Conservation (phyloP, 2,329 filamentous ascomycete species). For the Alternaria sp. region DNA sequence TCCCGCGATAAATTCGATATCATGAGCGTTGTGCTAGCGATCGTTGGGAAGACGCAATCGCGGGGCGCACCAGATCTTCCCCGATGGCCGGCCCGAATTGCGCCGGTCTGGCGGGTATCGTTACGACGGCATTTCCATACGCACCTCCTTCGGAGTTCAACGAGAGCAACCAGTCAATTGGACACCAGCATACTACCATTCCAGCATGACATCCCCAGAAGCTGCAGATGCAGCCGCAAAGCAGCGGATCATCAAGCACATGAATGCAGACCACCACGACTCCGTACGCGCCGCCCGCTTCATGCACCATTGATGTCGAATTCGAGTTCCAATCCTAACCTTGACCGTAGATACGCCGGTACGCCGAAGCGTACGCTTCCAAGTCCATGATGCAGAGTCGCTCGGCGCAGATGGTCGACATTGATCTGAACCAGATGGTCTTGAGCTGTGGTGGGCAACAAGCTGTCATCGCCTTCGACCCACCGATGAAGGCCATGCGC, state of each 20-base stretch:
- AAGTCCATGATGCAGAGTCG: constrained; percentile 63
- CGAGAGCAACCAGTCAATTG: neutral
- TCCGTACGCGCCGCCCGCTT: constrained; percentile 55
- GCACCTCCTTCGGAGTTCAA: neutral
- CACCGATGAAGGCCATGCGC: constrained; percentile 70
- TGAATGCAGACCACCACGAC: constrained; percentile 82
- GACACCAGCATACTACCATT: neutral
- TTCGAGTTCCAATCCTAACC: constrained; percentile 7
- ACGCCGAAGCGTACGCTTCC: constrained; percentile 74
- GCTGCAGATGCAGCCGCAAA: constrained; percentile 59
- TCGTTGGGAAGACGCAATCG: constrained; percentile 15
- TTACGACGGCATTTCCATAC: constrained; percentile 3
- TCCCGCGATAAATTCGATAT: neutral
- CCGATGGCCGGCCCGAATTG: constrained; percentile 13
- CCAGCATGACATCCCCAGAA: constrained; percentile 37
- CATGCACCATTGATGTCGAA: neutral
- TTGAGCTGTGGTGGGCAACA: constrained; percentile 61
- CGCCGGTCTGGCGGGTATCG: neutral
- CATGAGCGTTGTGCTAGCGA: constrained; percentile 15
- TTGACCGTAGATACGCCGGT: constrained; percentile 64
- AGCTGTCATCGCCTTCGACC: constrained; percentile 67
- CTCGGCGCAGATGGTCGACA: constrained; percentile 67
- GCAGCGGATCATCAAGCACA: constrained; percentile 75
- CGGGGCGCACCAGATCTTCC: constrained; percentile 9
- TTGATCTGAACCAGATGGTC: constrained; percentile 68